Evolutionary conservation across 257 asterid species (phyloP), one percentile per base, ranked within the genome.

Genomic region (Rehmannia glutinosa): DNA sequence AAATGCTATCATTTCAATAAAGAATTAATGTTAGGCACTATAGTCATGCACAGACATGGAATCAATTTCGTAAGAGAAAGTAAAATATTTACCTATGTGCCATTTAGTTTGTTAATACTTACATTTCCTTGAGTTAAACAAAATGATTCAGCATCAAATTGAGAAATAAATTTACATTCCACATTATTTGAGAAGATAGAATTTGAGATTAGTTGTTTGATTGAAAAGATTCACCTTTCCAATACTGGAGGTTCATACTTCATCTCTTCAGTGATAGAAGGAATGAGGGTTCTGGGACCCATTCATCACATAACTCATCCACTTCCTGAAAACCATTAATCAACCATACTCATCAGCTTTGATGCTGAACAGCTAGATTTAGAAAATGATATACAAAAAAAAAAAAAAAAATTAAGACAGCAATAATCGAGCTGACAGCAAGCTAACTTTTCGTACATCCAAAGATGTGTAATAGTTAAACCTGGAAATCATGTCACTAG

Each of bases 161-260:
- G 64, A 42, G 15, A 58, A 16, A 39, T n/a, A 13, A 33, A 72
- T 25, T 25, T 21, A 27, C 41, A 21, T 7, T 52, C 23, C 13
- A 38, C 51, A 65, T 53, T 52, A 49, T 23, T 63, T 25, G 21
- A 28, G 16, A 68, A 27, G 62, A 42, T n/a, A 20, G 19, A 32
- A 69, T 23, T 45, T 11, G 46, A 51, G 33, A 68, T 56, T 41
- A 41, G 21, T 8, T 4, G 52, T 41, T 1, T 24, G 15, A 6
- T 6, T 39, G 12, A n/a, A 36, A 39, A 64, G 11, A 51, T 63
- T 72, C 77, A 89, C 98, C 98, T 89, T 77, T 92, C 97, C 67
- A 92, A 38, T 15, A 86, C 88, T 5, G 91, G 96, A 75, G 98
- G 83, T 50, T 92, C 97, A 53, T 73, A 78, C 77, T 80, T 84